Evolutionary conservation across 106 monocot genomes (phyloP), one percentile per base, ranked within the genome.

Genomic region (Alisma plantagoaquatica): DNA sequence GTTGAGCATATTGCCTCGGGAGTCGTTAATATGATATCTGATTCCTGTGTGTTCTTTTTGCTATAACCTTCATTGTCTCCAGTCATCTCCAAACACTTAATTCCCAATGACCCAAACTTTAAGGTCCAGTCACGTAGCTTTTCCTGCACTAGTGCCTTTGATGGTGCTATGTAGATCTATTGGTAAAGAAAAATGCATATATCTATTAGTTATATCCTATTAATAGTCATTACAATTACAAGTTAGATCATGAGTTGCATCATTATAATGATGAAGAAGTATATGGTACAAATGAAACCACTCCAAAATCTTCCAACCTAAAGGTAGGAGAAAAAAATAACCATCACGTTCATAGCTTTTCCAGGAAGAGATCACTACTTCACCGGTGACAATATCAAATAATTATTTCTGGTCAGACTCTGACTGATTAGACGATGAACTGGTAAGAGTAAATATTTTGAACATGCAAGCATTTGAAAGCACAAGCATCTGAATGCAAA

Each of bases 91-190:
- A 96, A 68, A 62, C 84, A 96, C 41, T 43, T 76, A 43, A 96
- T 62, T 47, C 75, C 88, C 64, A 55, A 75, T 33, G 84, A 59
- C 58, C 68, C 64, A 63, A 96, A 58, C 70, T 89, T 96, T 70
- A 70, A 51, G n/a, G 71, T 78, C 94, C 94, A 96, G 33, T 96
- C 88, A 51, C 94, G 84, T 19, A 81, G 72, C 54, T 88, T 96
- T 75, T 96, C 88, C 46, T 96, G 94, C 27, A 96, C 88, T 57
- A 96, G 69, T 3, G 94, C 94, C 68, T 96, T 96, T 49, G 88
- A 84, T 59, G 94, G 94, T 49, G 94, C 87, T 65, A 96, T 81
- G 41, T 96, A 96, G 51, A 96, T 74, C 94, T 92, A n/a, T n/a
- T n/a, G n/a, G n/a, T n/a, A n/a, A n/a, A n/a, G n/a, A n/a, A n/a